Evolutionary conservation across 805 yeast genomes (phyloP).

Genomic region (Blastobotrys mokoenaii): DNA sequence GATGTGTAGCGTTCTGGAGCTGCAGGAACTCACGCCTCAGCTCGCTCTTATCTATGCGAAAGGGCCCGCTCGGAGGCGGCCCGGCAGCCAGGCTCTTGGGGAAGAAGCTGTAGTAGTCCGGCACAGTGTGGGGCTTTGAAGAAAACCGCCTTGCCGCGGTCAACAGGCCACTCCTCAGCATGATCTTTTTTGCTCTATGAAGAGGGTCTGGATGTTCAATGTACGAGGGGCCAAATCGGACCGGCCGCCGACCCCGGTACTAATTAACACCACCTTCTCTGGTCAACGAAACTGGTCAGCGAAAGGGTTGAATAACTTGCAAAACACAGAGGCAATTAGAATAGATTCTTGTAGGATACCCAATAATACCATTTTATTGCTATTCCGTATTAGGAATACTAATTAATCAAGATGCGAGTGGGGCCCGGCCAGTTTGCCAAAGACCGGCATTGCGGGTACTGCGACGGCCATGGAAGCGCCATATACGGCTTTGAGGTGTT

Average conservation of each 20-base stretch:
- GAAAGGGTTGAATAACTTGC: too few species aligned
- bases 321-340: too few species aligned
- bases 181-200: background rate
- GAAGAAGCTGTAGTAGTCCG: constrained; percentile 52
- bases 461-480: constrained; percentile 33
- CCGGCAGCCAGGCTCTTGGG: constrained; percentile 66
- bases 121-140: background rate
- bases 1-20: constrained; percentile 72
- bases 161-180: background rate
- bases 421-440: constrained; percentile 6
- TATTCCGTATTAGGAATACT: too few species aligned
- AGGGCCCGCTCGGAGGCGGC: constrained; percentile 54
- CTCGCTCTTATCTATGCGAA: constrained; percentile 43
- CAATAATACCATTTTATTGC: too few species aligned
- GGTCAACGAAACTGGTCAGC: too few species aligned
- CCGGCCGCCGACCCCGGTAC: too few species aligned
- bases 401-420: constrained; percentile 3
- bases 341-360: too few species aligned
- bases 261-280: too few species aligned
- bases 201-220: too few species aligned
- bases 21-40: constrained; percentile 68
- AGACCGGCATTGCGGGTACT: constrained; percentile 57
- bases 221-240: too few species aligned
- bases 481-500: constrained; percentile 32
- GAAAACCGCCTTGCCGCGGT: background rate